phyloP scores from a whole-genome alignment of 148 eudicot genomes.

The Spergularia bocconei region DNA sequence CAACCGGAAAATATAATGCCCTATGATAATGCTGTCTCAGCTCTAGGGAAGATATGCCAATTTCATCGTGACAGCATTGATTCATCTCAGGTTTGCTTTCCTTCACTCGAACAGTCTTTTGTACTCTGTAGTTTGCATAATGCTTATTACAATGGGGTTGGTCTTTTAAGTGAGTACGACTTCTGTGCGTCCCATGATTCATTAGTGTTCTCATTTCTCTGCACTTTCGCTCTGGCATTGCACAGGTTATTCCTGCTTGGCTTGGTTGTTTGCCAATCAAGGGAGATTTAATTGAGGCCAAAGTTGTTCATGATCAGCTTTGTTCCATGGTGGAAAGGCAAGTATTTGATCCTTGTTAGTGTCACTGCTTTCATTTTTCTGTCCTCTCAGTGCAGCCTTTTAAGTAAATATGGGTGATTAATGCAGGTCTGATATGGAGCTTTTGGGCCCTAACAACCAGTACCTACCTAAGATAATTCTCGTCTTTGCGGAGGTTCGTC shows the following conservation, averaged over 20 bases:
- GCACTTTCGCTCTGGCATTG: conserved; percentile 6
- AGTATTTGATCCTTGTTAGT: conserved; percentile 2
- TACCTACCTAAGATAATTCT: conserved; percentile 76
- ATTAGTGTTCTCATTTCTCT: too few relatives aligned
- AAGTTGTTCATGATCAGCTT: conserved; percentile 85
- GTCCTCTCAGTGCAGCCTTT: not conserved
- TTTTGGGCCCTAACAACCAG: conserved; percentile 89
- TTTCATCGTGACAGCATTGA: conserved; percentile 79
- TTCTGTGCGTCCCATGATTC: not conserved
- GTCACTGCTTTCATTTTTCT: not conserved
- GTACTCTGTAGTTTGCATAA: not conserved
- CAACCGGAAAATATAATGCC: conserved; percentile 79
- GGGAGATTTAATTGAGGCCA: conserved; percentile 85
- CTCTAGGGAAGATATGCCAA: conserved; percentile 83
- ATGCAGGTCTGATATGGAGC: conserved; percentile 80
- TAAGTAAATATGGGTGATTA: not conserved
- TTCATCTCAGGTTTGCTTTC: conserved; percentile 61
- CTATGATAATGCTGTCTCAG: conserved; percentile 97
- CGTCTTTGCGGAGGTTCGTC: conserved; percentile 84
- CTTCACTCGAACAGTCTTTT: not conserved
- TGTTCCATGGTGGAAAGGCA: conserved; percentile 92
- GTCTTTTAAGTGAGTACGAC: not conserved
- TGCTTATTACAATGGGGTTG: too few relatives aligned
- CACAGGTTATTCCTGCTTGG: conserved; percentile 85
- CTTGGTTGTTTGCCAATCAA: conserved; percentile 72